Conservation (phyloP, 331 rosid species). For the Rhamnella rubrinervis region DNA sequence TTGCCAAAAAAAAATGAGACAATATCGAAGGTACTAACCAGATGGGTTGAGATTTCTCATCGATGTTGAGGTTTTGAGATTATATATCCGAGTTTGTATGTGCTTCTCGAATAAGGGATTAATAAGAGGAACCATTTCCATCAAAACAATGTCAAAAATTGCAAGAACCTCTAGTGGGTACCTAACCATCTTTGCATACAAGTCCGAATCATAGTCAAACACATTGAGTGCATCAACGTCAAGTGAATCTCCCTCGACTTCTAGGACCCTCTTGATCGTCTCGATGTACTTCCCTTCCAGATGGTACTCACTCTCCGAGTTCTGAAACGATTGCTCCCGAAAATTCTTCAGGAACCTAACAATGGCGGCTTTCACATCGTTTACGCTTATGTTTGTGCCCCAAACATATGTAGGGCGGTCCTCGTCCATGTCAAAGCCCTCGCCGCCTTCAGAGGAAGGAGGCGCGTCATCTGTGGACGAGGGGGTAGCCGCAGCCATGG, state of each 20-base stretch:
- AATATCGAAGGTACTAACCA: conserved; percentile 46
- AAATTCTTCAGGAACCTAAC: conserved; percentile 74
- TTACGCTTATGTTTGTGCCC: conserved; percentile 93
- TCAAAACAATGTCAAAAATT: conserved; percentile 87
- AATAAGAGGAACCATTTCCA: conserved; percentile 78
- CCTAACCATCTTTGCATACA: conserved; percentile 89
- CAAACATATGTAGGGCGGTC: conserved; percentile 82
- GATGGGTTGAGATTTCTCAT: conserved; percentile 94
- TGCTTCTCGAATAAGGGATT: conserved; percentile 85
- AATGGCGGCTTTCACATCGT: conserved; percentile 83
- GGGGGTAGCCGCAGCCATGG: conserved; percentile 54
- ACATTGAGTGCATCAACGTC: conserved; percentile 81
- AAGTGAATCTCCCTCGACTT: conserved; percentile 71
- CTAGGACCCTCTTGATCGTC: conserved; percentile 62
- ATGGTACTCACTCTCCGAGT: conserved; percentile 45
- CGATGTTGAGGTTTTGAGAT: conserved; percentile 69
- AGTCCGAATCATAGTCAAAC: conserved; percentile 81
- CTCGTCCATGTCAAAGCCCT: conserved; percentile 70
- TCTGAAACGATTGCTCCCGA: conserved; percentile 49
- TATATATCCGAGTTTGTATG: conserved; percentile 85
- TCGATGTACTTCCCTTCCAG: conserved; percentile 80
- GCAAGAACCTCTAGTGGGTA: conserved; percentile 97
- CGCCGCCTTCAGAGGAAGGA: conserved; percentile 82
- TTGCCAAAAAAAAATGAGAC: background rate
- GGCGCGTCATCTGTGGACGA: conserved; percentile 72